Conservation (phyloP, 2,329 filamentous ascomycete genomes). For the Xylariaceae sp. region DNA sequence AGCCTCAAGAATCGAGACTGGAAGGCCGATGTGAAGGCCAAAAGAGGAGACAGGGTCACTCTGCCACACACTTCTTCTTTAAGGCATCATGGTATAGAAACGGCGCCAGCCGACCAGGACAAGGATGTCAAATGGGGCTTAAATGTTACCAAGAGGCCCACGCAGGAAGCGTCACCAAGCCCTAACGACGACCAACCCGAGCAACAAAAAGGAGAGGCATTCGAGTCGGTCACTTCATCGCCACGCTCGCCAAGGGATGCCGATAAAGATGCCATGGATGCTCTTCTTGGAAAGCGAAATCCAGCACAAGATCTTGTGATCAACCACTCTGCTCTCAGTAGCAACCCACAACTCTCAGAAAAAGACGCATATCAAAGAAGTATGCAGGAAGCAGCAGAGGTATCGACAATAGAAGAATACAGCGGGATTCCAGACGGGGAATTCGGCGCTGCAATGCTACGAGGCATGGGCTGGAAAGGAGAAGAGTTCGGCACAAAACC, state of each 20-base stretch:
- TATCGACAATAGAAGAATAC: constrained; percentile 83
- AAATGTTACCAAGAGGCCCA: constrained; percentile 41
- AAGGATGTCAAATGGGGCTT: constrained; percentile 49
- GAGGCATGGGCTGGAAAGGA: constrained; percentile 95
- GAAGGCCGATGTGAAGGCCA: constrained; percentile 41
- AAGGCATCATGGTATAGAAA: constrained; percentile 29
- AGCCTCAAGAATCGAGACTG: constrained; percentile 45
- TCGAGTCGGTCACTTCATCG: constrained; percentile 27
- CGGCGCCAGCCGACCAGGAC: constrained; percentile 42
- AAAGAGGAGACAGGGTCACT: constrained; percentile 21
- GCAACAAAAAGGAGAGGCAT: not conserved
- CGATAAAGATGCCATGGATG: constrained; percentile 67
- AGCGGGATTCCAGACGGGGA: constrained; percentile 90
- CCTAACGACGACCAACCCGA: constrained; percentile 22
- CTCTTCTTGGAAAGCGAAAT: constrained; percentile 64
- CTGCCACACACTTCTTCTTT: constrained; percentile 5
- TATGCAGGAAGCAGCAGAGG: constrained; percentile 73
- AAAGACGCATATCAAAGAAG: constrained; percentile 74
- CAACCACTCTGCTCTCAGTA: constrained; percentile 36
- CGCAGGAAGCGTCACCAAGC: constrained; percentile 15
- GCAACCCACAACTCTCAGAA: constrained; percentile 54
- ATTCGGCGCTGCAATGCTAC: constrained; percentile 87
- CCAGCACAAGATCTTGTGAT: constrained; percentile 60
- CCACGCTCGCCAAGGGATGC: constrained; percentile 28
- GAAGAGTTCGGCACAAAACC: constrained; percentile 59